These are phyloP conservation scores for Penicillium sp. DNA, from an alignment of 2,329 filamentous ascomycete species.

Conservation along the genomic window DNA sequence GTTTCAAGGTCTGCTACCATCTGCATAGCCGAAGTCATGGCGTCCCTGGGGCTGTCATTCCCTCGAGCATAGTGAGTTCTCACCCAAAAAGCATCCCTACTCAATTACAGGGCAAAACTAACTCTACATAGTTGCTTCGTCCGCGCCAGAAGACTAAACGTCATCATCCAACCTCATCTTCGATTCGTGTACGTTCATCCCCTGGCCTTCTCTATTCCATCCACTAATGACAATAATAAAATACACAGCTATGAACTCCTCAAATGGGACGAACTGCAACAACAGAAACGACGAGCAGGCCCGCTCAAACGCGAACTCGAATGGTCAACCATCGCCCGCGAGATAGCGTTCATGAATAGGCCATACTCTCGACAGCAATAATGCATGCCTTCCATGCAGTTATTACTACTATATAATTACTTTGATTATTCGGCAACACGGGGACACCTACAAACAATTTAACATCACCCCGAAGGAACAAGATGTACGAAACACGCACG, in stretches of 20 bases:
- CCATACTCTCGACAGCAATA: constrained; percentile 70
- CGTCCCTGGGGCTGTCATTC: constrained; percentile 71
- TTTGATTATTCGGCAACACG: background rate
- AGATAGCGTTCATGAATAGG: constrained; percentile 93
- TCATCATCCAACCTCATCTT: constrained; percentile 96
- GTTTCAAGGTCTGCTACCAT: constrained; percentile 95
- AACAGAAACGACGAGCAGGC: constrained; percentile 54
- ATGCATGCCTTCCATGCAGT: background rate
- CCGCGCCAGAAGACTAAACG: constrained; percentile 83
- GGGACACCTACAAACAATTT: too few relatives aligned
- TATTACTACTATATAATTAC: background rate
- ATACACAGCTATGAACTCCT: constrained; percentile 68
- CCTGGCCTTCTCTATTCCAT: background rate
- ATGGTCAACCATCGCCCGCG: constrained; percentile 81
- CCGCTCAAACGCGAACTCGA: constrained; percentile 73
- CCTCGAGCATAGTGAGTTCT: constrained; percentile 73
- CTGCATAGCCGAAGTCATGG: constrained; percentile 99
- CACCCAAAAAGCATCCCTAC: background rate
- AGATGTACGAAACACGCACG: too few relatives aligned
- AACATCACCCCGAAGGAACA: too few relatives aligned
- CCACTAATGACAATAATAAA: constrained; percentile 21
- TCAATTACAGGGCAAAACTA: background rate
- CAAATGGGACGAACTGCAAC: constrained; percentile 86
- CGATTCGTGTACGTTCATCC: constrained; percentile 65
- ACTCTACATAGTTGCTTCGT: constrained; percentile 68